Base-by-base conservation (phyloP, 495 filamentous ascomycete genomes). In the Penicillium psychrofluorescens region DNA sequence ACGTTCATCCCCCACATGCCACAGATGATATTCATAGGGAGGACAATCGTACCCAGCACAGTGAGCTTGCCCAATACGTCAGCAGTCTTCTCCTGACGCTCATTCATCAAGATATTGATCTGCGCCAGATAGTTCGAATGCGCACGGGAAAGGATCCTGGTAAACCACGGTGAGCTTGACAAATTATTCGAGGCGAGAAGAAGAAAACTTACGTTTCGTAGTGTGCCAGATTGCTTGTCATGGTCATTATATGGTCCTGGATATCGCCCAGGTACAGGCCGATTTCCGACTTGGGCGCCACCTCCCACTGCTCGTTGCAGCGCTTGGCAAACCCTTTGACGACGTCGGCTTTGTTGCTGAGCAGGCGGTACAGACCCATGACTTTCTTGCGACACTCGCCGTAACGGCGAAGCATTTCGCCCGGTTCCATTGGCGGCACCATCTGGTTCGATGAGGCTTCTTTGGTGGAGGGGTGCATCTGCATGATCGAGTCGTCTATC, bases 1-100 rank as follows among this genome's bases (percentile, higher is more conserved):
- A 95, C 88, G 70, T 98, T 98, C 92, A 97, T 97, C 30, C 92
- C 92, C 86, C 92, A 98, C 62, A 98, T 84, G 52, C 92, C 94
- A 22, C 92, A 96, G 50, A 98, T 88, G 64, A 98, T 90, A 58
- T 98, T 98, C 83, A 98, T 90, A 13, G 92, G 92, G 44, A 98
- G 76, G 6, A 98, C 89, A 50, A 98, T 97, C 8, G 92, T 98
- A 51, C 90, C 92, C 3, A 98, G 72, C 2, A 96, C 94, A 4
- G 92, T 98, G 36, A 98, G 76, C 65, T 94, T 96, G 37, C 91
- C 90, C 12, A 98, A 74, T 1, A 95, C 87, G 62, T 95, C 89
- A 28, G 88, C 85, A 9, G 92, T 98, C 69, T 95, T 85, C 58
- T 98, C 92, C 62, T 94, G 87, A 33, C 92, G 86, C 68, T 96